Evolutionary conservation across 1,284 basidiomycete genomes (phyloP).

Genomic region (Nidula niveotomentosa): DNA sequence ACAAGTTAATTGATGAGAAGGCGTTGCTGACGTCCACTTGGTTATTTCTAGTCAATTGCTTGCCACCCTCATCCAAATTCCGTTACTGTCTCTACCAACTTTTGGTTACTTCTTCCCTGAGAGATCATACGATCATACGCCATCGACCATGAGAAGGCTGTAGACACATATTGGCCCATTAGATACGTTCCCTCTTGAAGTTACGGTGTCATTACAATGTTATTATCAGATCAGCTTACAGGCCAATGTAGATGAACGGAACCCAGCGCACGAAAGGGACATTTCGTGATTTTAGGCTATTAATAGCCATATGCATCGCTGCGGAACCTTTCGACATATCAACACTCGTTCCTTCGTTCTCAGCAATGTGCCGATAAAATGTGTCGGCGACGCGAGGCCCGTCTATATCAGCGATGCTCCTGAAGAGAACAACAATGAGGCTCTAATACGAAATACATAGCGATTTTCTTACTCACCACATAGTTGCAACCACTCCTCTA

Average conservation of each 20-base stretch:
- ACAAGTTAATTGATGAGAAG: too few relatives aligned
- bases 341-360: background rate
- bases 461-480: constrained; percentile 12
- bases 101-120: too few relatives aligned
- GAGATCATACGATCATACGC: too few relatives aligned
- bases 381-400: background rate
- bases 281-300: background rate
- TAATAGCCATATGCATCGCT: too few relatives aligned
- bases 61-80: too few relatives aligned
- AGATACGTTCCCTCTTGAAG: too few relatives aligned
- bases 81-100: too few relatives aligned
- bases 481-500: constrained; percentile 14
- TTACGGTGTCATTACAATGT: too few relatives aligned
- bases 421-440: background rate
- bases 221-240: background rate
- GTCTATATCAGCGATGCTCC: background rate
- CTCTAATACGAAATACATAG: background rate
- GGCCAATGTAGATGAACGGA: constrained; percentile 11
- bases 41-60: too few relatives aligned
- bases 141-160: too few relatives aligned
- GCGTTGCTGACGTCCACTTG: too few relatives aligned
- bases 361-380: background rate
- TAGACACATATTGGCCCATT: too few relatives aligned
- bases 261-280: constrained; percentile 9
- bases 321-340: background rate